Percentiles rank a stretch among this genome's conserved stretches.
Conservation (phyloP, 2,329 filamentous ascomycete species). For the Coniochaeta hoffmannii region DNA sequence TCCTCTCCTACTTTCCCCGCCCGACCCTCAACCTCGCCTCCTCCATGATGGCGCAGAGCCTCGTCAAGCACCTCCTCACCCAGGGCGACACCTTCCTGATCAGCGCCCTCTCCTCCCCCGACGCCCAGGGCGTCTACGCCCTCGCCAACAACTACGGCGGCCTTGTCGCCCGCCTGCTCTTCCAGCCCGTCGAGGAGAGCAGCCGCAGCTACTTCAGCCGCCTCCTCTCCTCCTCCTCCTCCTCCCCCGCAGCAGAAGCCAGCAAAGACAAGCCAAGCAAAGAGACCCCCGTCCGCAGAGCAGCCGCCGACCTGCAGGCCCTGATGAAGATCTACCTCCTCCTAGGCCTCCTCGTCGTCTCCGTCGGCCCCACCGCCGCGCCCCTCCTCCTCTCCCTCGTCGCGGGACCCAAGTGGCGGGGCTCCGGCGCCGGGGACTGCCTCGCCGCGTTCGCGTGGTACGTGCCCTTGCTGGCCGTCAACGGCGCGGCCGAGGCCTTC, state of each 20-base stretch:
- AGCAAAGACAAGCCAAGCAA: slow-evolving; percentile 9
- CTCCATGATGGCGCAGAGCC: slow-evolving; percentile 81
- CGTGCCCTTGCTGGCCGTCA: slow-evolving; percentile 84
- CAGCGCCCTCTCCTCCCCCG: slow-evolving; percentile 64
- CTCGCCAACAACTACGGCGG: slow-evolving; percentile 93
- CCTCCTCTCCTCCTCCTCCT: slow-evolving; percentile 45
- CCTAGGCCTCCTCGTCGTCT: slow-evolving; percentile 59
- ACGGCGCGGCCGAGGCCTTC: slow-evolving; percentile 88
- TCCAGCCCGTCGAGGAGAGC: slow-evolving; percentile 93
- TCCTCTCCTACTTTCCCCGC: slow-evolving; percentile 56
- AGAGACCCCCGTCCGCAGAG: slow-evolving; percentile 26
- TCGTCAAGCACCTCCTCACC: slow-evolving; percentile 88
- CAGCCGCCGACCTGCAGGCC: slow-evolving; percentile 46
- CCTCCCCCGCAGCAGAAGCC: slow-evolving; percentile 12
- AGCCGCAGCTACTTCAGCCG: slow-evolving; percentile 85
- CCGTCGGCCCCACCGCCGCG: slow-evolving; percentile 68
- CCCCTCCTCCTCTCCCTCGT: slow-evolving; percentile 67
- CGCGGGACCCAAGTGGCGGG: slow-evolving; percentile 70
- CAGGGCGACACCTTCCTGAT: slow-evolving; percentile 92
- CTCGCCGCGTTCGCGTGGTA: slow-evolving; percentile 84
- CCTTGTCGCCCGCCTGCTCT: slow-evolving; percentile 77
- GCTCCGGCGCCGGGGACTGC: slow-evolving; percentile 63
- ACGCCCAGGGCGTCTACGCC: slow-evolving; percentile 84
- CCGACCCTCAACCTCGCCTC: slow-evolving; percentile 64
- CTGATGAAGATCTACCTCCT: slow-evolving; percentile 70